Conservation (phyloP, 805 yeast species). For the Ogataea naganishii region DNA sequence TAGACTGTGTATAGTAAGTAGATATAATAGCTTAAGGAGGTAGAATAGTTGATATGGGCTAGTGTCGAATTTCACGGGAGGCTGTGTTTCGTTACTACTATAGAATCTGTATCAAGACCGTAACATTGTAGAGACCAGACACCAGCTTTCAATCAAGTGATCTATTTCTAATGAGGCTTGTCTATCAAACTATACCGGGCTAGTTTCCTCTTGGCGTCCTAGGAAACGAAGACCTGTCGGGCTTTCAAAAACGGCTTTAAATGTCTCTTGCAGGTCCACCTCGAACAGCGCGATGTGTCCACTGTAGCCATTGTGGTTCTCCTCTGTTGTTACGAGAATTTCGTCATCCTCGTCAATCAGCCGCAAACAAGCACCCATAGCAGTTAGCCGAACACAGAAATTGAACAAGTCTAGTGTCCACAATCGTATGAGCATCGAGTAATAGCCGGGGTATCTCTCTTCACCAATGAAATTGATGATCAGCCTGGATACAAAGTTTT, state of each 20-base stretch:
- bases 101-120: conserved; percentile 4
- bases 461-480: conserved; percentile 42
- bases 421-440: too few relatives aligned
- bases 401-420: conserved; percentile 22
- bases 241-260: conserved; percentile 11
- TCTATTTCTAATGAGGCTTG: conserved; percentile 5
- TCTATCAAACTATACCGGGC: background rate
- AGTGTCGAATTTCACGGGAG: background rate
- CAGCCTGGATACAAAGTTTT: too few relatives aligned
- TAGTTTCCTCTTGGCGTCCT: conserved; percentile 1
- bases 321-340: conserved; percentile 4
- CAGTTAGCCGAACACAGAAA: conserved; percentile 16
- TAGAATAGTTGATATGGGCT: background rate
- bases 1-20: conserved; percentile 1
- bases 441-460: conserved; percentile 9
- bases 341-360: conserved; percentile 13
- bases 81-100: background rate
- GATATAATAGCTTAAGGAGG: background rate
- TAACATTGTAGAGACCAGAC: conserved; percentile 5
- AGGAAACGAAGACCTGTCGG: conserved; percentile 5
- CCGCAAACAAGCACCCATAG: conserved; percentile 21
- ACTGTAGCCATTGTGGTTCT: conserved; percentile 33
- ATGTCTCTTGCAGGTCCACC: conserved; percentile 24
- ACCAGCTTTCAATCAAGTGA: conserved; percentile 8
- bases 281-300: conserved; percentile 29